Base-by-base conservation (phyloP, 2,329 filamentous ascomycete species). In the Monilinia aucupariae region DNA sequence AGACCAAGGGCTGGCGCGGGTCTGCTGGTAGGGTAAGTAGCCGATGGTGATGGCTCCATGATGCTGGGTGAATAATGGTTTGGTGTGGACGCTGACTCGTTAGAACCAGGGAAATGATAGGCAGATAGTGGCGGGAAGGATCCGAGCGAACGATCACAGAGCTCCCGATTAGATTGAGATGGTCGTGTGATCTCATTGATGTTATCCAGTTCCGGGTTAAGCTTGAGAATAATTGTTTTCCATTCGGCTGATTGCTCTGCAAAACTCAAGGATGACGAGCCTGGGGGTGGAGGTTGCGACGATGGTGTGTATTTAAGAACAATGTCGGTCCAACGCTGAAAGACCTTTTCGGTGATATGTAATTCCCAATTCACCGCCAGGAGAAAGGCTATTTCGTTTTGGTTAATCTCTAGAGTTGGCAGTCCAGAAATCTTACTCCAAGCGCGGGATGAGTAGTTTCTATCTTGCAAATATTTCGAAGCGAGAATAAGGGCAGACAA, bases 371-470 rank as follows among this genome's bases (percentile, higher is more conserved):
- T 88, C 66, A 99, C 91, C 52, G 92, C 90, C 65, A 88, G 79
- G 53, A 99, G 82, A 75, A 97, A 99, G 22, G 90, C 87, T 75
- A 96, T 88, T 78, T 99, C 94, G 75, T 97, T 97, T 73, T 92
- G 89, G 77, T 97, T 97, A 76, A 99, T 97, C 78, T 99, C 94
- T 63, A 85, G 81, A 4, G 92, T 92, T 74, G 90, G 91, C 63
- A 99, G 81, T n/a, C 94, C 94, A 22, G 94, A 97, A 70, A 99
- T 99, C 81, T 96, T 97, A 76, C 93, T 97, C 94, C 94, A 99
- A 49, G 94, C 94, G 62, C 93, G 88, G 55, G 94, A 92, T 17
- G 94, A 97, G 77, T 96, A 99, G 78, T 97, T 99, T 70, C 93
- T 88, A 75, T 99, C 94, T 77, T 99, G 94, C 53, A 99, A 81